Evolutionary conservation across 1,284 basidiomycete genomes (phyloP).

Genomic region (Volvariella surrecta): DNA sequence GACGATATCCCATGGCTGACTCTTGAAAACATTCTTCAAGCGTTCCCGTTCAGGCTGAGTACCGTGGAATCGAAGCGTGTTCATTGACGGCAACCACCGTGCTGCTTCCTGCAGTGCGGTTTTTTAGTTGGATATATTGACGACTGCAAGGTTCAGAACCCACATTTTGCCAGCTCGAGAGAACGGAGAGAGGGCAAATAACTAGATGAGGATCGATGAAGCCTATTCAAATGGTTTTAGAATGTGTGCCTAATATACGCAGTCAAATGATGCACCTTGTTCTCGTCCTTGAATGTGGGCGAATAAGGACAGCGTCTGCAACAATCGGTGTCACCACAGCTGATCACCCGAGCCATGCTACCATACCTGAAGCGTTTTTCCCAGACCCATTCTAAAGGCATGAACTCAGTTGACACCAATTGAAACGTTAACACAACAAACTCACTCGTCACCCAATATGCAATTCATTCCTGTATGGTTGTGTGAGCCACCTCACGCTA

Average conservation of each 20-base stretch:
- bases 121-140: background rate
- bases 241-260: background rate
- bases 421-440: conserved; percentile 7
- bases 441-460: conserved; percentile 51
- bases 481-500: conserved; percentile 4
- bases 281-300: conserved; percentile 43
- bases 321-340: background rate
- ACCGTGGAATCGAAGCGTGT: conserved; percentile 43
- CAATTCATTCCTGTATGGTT: conserved; percentile 42
- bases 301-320: conserved; percentile 48
- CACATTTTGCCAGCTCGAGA: conserved; percentile 47
- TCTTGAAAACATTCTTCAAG: conserved; percentile 29
- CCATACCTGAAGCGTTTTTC: conserved; percentile 52
- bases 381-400: conserved; percentile 46
- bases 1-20: conserved; percentile 34
- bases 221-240: conserved; percentile 14
- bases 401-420: conserved; percentile 5
- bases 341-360: background rate
- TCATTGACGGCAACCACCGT: conserved; percentile 47
- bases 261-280: conserved; percentile 17
- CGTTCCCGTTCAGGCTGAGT: conserved; percentile 36
- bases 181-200: conserved; percentile 53
- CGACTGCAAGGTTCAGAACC: conserved; percentile 8
- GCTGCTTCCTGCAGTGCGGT: conserved; percentile 31
- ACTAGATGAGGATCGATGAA: conserved; percentile 44